phyloP scores from a whole-genome alignment of 257 asterid species.

The Penstemon davidsonii region DNA sequence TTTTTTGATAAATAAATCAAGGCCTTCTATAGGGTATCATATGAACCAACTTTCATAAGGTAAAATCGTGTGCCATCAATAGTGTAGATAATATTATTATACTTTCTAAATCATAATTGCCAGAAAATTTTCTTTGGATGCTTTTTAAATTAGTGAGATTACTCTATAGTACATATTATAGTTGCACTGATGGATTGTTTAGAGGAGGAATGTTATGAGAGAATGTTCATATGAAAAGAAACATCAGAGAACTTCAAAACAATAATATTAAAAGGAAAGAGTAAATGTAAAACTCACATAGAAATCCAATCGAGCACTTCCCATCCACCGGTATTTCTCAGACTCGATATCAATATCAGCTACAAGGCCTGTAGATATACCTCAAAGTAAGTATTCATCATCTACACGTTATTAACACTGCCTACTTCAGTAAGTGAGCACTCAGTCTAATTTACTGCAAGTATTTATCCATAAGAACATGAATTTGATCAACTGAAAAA shows the following conservation, averaged over 20 bases:
- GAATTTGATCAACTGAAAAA: slow-evolving; percentile 9
- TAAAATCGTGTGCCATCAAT: slow-evolving; percentile 10
- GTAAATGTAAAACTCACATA: slow-evolving; percentile 57
- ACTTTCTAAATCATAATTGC: no score
- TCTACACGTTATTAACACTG: slow-evolving; percentile 10
- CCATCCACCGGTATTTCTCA: slow-evolving; percentile 99
- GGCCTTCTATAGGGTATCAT: slow-evolving; percentile 6
- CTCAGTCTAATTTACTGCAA: slow-evolving; percentile 13
- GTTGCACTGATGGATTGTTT: not conserved
- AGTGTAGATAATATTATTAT: not conserved
- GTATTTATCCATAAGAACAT: slow-evolving; percentile 26
- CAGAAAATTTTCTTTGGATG: not conserved
- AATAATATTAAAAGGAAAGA: not conserved
- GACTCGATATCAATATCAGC: slow-evolving; percentile 98
- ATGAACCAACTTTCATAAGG: slow-evolving; percentile 5
- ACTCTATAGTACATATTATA: slow-evolving; percentile 7
- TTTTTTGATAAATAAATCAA: not conserved
- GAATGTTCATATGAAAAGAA: not conserved
- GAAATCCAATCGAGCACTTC: slow-evolving; percentile 91
- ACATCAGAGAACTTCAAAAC: not conserved
- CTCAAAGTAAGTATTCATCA: slow-evolving; percentile 25
- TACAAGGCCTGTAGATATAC: slow-evolving; percentile 65
- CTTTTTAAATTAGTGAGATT: slow-evolving; percentile 1
- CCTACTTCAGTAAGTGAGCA: slow-evolving; percentile 11
- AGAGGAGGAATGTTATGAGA: slow-evolving; percentile 2